Conservation (phyloP, 2,329 filamentous ascomycete species). For the Chaetomiaceae sp. region DNA sequence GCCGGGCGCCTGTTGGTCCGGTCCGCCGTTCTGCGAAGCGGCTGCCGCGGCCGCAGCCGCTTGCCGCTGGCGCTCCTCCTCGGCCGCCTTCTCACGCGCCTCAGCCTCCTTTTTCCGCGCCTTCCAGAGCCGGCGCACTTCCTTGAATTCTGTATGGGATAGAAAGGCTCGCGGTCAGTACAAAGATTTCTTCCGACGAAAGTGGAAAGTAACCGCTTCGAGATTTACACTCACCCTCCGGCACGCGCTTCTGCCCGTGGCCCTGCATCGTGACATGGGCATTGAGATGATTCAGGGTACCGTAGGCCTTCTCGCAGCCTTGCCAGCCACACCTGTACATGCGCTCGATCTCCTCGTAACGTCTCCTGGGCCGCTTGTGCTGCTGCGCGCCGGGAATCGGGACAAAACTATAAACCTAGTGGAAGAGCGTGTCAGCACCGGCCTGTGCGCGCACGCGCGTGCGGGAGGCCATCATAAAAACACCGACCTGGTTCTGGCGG, state of each 20-base stretch:
- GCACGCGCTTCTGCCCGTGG: constrained; percentile 88
- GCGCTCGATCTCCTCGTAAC: constrained; percentile 97
- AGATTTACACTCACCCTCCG: constrained; percentile 65
- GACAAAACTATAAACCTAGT: constrained; percentile 92
- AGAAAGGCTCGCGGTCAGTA: constrained; percentile 26
- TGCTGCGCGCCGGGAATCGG: constrained; percentile 95
- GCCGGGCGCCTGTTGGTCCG: constrained; percentile 41
- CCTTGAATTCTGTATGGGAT: constrained; percentile 76
- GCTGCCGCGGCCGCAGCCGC: constrained; percentile 37
- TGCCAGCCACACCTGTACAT: constrained; percentile 99
- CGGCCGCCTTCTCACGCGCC: constrained; percentile 75
- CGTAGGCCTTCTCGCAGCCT: constrained; percentile 96
- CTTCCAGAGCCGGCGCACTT: constrained; percentile 99
- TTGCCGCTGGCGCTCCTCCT: constrained; percentile 71
- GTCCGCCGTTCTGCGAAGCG: constrained; percentile 45
- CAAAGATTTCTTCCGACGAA: background rate
- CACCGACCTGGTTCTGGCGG: constrained; percentile 55
- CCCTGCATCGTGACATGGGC: constrained; percentile 99
- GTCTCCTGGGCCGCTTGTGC: constrained; percentile 86
- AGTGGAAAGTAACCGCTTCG: constrained; percentile 28
- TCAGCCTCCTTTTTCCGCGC: constrained; percentile 98
- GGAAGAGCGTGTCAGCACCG: constrained; percentile 18
- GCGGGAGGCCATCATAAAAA: background rate
- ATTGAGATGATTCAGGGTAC: constrained; percentile 93
- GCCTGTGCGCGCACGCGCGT: background rate